phyloP scores from a whole-genome alignment of 2,329 filamentous ascomycete species.

The Fusarium sp. region DNA sequence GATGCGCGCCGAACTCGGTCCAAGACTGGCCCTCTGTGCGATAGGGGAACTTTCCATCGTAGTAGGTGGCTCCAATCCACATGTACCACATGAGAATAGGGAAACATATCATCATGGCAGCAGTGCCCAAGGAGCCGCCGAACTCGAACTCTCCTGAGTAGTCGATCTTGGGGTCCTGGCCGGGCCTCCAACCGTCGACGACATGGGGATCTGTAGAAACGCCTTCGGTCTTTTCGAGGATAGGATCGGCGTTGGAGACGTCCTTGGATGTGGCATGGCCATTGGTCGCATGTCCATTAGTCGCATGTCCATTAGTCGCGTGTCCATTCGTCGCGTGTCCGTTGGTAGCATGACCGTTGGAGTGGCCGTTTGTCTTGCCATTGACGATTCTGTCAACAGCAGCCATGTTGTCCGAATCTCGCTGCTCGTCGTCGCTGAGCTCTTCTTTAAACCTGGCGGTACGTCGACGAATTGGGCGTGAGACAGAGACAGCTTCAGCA shows the following conservation, averaged over 20 bases:
- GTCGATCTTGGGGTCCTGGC: conserved; percentile 71
- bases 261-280: conserved; percentile 35
- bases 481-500: conserved; percentile 53
- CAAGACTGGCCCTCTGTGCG: conserved; percentile 74
- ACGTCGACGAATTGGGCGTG: conserved; percentile 57
- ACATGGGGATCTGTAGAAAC: conserved; percentile 38
- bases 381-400: conserved; percentile 43
- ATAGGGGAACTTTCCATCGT: conserved; percentile 82
- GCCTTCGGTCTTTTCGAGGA: conserved; percentile 37
- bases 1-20: conserved; percentile 75
- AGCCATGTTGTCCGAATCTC: conserved; percentile 42
- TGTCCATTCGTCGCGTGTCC: conserved; percentile 47
- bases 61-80: conserved; percentile 97
- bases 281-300: conserved; percentile 47
- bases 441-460: conserved; percentile 63
- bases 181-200: conserved; percentile 68
- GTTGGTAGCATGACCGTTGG: conserved; percentile 25
- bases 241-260: conserved; percentile 19
- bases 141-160: conserved; percentile 80
- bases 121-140: conserved; percentile 83
- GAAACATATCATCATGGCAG: conserved; percentile 90
- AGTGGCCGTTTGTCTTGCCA: conserved; percentile 44
- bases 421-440: conserved; percentile 60
- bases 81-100: conserved; percentile 99
- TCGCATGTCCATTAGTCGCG: conserved; percentile 39